These are phyloP conservation scores for Hypoxylon fragiforme DNA, from an alignment of 495 filamentous ascomycete species.

Conservation along the genomic window DNA sequence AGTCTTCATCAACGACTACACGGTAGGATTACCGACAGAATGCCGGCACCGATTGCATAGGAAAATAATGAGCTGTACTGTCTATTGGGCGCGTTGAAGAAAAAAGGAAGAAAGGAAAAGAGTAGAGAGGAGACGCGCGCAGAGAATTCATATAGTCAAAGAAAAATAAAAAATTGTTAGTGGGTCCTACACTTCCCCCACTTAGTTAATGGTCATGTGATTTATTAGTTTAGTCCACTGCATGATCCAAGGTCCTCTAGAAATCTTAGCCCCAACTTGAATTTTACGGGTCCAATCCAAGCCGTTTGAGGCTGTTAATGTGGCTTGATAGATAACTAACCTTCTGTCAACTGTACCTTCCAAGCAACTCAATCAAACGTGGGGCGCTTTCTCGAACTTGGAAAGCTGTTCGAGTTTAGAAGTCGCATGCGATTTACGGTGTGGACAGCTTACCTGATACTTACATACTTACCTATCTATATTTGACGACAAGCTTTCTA, in stretches of 20 bases:
- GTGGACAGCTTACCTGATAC: slow-evolving; percentile 12
- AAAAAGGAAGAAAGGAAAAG: slow-evolving; percentile 42
- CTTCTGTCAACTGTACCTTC: slow-evolving; percentile 2
- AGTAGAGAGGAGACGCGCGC: background rate
- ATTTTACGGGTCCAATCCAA: background rate
- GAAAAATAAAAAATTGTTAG: slow-evolving; percentile 28
- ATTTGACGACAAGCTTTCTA: slow-evolving; percentile 8
- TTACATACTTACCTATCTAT: too few relatives aligned
- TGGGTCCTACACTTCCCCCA: slow-evolving; percentile 14
- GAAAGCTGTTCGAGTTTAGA: slow-evolving; percentile 21
- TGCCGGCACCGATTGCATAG: slow-evolving; percentile 58
- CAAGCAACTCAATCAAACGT: slow-evolving; percentile 23
- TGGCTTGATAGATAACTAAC: slow-evolving; percentile 29
- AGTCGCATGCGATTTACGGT: slow-evolving; percentile 23
- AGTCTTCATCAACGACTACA: slow-evolving; percentile 66
- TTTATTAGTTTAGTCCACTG: background rate
- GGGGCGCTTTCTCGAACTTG: slow-evolving; percentile 32
- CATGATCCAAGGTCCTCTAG: background rate
- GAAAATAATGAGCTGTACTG: slow-evolving; percentile 79
- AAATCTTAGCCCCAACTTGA: background rate
- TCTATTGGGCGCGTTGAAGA: slow-evolving; percentile 78
- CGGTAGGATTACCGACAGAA: slow-evolving; percentile 67
- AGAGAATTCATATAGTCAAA: slow-evolving; percentile 26
- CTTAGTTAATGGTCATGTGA: slow-evolving; percentile 19
- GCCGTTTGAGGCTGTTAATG: slow-evolving; percentile 9